A percentile compares a stretch with the other conserved stretches of the same genome.
Evolutionary conservation across 768 basidiomycete genomes (phyloP).

Genomic region (Mycena floridula): DNA sequence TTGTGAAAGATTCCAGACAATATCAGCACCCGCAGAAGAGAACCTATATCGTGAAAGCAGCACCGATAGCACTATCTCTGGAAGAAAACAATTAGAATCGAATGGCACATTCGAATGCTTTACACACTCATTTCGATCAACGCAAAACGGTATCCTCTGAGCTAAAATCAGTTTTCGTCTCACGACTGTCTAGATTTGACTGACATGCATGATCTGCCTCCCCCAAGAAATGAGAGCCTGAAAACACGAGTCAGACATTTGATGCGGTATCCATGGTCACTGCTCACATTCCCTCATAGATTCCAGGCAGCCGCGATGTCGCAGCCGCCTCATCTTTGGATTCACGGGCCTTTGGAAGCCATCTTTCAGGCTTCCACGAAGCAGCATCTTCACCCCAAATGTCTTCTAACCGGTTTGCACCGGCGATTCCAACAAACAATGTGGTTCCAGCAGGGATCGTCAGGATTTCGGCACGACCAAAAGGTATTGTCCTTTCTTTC

Average conservation of each 20-base stretch:
- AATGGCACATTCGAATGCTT: neutral
- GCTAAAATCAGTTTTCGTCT: neutral
- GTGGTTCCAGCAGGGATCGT: conserved; percentile 42
- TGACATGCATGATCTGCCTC: conserved; percentile 48
- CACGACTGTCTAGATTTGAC: neutral
- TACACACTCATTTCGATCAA: conserved; percentile 51
- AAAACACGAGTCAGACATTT: neutral
- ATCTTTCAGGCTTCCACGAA: conserved; percentile 51
- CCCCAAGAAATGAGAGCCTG: conserved; percentile 55
- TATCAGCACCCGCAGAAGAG: conserved; percentile 25
- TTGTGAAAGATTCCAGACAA: conserved; percentile 43
- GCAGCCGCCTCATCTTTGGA: conserved; percentile 1
- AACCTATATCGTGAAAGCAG: conserved; percentile 32
- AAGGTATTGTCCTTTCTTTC: conserved; percentile 37
- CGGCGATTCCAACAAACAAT: conserved; percentile 40
- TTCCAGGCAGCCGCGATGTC: conserved; percentile 35
- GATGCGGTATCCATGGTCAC: neutral
- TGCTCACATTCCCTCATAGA: conserved; percentile 45
- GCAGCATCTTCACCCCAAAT: conserved; percentile 45
- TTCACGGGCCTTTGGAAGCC: conserved; percentile 22
- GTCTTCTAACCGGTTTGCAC: conserved; percentile 39
- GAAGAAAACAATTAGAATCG: neutral
- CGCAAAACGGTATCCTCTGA: conserved; percentile 48
- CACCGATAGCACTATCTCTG: conserved; percentile 34
- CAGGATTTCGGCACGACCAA: conserved; percentile 23